Base-by-base conservation (phyloP, 129 eudicot genomes). In the Chrysanthemum seticuspe region DNA sequence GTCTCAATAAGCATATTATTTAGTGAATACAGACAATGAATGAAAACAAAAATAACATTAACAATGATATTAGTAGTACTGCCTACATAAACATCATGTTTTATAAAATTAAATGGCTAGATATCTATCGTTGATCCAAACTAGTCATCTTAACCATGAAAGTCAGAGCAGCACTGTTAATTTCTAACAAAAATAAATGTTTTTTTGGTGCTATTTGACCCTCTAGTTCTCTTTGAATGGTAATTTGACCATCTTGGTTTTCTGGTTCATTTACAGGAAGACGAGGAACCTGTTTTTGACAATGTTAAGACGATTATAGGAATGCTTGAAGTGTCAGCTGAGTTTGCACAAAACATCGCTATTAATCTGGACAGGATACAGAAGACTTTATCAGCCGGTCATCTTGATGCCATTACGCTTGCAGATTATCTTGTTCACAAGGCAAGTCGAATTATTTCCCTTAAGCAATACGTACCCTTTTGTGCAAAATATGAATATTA, bases 351-450 rank as follows among this genome's bases (percentile, higher is more conserved):
- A 47, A 95, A 88, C 68, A 79, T 95, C 29, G 83, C 87, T 13
- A 91, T 82, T 71, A 88, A 95, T 61, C 65, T 56, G 54, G 99
- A 95, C 58, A 91, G 85, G 77, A 95, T 95, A 66, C 76, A n/a
- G 62, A 91, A 82, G 44, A 82, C 96, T 76, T 81, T 95, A 44
- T 95, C 99, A 67, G 97, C 96, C 96, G 99, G 99, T 52, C 95
- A 95, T 85, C 90, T 88, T 80, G 99, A 87, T 75, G 90, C 99
- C 69, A 91, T 90, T 56, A 91, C 97, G 29, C 91, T 88, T 55
- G 99, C n/a, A n/a, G n/a, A 95, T 85, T 95, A 91, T 84, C 97
- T 95, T 78, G 99, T 95, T 76, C 90, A 88, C 72, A 91, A 95
- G 97, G 99, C 80, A 78, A 85, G 87, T 79, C 15, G 16, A 27